These are phyloP conservation scores for Plasmodium gonderi DNA, from an alignment of 169 alveolate species.

Conservation along the genomic window DNA sequence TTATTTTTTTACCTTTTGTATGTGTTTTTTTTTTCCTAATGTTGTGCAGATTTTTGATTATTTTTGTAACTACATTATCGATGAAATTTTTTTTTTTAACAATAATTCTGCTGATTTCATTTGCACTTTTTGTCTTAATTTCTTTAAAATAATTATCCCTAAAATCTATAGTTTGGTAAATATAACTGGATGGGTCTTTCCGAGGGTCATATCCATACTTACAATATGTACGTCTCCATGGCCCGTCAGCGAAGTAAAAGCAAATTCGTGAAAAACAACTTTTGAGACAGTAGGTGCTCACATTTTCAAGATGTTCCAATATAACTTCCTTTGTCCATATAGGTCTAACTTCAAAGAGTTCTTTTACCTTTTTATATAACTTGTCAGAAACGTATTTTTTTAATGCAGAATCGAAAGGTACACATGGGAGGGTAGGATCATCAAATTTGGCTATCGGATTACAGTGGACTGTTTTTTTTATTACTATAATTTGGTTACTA, in stretches of 20 bases:
- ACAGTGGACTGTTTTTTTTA: constrained; percentile 60
- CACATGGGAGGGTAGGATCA: constrained; percentile 10
- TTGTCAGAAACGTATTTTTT: constrained; percentile 62
- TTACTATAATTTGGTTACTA: constrained; percentile 61
- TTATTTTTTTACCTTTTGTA: not conserved
- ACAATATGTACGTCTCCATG: constrained; percentile 83
- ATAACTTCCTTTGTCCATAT: constrained; percentile 69
- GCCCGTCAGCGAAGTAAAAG: constrained; percentile 80
- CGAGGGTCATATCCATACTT: constrained; percentile 82
- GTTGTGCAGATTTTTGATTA: constrained; percentile 9
- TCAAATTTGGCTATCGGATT: constrained; percentile 69
- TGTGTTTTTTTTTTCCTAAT: not conserved
- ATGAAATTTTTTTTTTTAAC: constrained; percentile 20
- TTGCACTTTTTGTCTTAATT: constrained; percentile 62
- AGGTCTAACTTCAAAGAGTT: constrained; percentile 64
- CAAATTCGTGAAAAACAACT: constrained; percentile 79
- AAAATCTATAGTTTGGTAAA: constrained; percentile 81
- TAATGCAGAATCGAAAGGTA: constrained; percentile 60
- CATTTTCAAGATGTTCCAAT: constrained; percentile 50
- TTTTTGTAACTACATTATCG: constrained; percentile 24
- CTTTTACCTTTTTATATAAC: constrained; percentile 51
- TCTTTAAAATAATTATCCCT: constrained; percentile 77
- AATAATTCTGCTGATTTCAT: constrained; percentile 36
- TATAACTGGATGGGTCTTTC: constrained; percentile 77
- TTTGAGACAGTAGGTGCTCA: constrained; percentile 58